Percentiles rank a stretch among this genome's conserved stretches.
Evolutionary conservation across 2,329 filamentous ascomycete genomes (phyloP).

Genomic region (Colletotrichum endophyticum): DNA sequence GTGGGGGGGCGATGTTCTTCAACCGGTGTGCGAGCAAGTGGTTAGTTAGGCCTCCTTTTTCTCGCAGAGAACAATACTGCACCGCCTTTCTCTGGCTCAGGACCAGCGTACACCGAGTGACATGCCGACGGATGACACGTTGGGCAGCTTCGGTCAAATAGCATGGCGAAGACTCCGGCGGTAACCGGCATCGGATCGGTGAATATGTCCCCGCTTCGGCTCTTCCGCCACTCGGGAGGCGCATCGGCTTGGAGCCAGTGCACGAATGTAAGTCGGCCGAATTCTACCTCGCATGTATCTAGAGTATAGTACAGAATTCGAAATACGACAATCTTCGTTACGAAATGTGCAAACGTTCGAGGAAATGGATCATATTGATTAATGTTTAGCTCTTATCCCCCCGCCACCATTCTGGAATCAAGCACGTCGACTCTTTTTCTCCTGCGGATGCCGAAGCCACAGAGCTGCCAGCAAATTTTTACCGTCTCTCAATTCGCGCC

Average conservation of each 20-base stretch:
- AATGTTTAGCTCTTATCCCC: accelerated
- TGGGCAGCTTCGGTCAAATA: background rate
- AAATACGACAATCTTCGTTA: accelerated
- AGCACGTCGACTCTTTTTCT: background rate
- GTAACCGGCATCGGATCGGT: background rate
- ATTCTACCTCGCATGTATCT: accelerated
- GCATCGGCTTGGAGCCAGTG: background rate
- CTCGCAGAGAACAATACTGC: background rate
- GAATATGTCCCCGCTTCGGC: background rate
- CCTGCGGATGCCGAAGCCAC: background rate
- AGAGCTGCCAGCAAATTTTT: background rate
- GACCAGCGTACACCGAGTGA: background rate
- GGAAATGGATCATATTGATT: accelerated
- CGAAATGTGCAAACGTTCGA: accelerated
- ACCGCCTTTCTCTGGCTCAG: background rate
- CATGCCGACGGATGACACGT: background rate
- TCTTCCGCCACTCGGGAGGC: background rate
- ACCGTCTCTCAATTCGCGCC: background rate
- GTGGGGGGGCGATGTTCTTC: background rate
- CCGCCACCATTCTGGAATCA: background rate
- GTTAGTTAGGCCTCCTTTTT: background rate
- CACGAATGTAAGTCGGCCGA: background rate
- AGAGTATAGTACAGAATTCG: background rate
- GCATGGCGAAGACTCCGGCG: background rate
- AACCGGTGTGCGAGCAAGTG: background rate